Base-by-base conservation (phyloP, 2,329 filamentous ascomycete species). In the Trichoderma guizhouense region DNA sequence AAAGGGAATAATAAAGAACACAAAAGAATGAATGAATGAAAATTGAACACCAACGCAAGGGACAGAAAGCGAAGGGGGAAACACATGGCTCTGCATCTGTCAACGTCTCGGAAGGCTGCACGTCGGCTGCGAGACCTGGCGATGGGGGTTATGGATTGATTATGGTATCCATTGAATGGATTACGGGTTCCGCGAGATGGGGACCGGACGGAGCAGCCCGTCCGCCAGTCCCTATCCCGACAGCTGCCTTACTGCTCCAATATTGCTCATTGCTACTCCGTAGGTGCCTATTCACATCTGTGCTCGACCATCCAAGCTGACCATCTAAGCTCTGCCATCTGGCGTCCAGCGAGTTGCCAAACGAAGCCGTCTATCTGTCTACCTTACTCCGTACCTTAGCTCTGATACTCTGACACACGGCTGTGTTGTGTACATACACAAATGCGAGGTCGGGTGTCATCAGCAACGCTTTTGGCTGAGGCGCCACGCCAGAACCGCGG, bases 401-500 rank as follows among this genome's bases (percentile, higher is more conserved):
- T 24, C 47, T 24, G 47, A 24, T 14, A 12, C 21, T 24, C 47
- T 24, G 18, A 51, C 30, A 34, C 57, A 34, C 28, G n/a, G 28
- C n/a, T 15, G 28, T 9, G 26, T 21, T 32, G 55, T 30, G 24
- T 30, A 30, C 15, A 28, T 28, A 36, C 34, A 57, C 53, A 57
- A n/a, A 60, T 69, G 53, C 66, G 36, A 69, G 12, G 66, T 69
- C 66, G 66, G 65, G 63, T 65, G 63, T 24, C 63, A 53, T 65
- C 63, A 36, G n/a, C 36, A 62, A 39, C 55, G 55, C 55, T 32
- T 32, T n/a, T 60, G 55, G 58, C 30, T 61, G 58, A 32, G n/a
- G 36, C 26, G 64, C 34, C 65, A 73, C 70, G 70, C 72, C 71
- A 72, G 67, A 51, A 43, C 69, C 58, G 51, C 60, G 51, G 61